Evolutionary conservation across 768 basidiomycete species (phyloP), one percentile per base, ranked within the genome.

Genomic region (Suillus sp.): DNA sequence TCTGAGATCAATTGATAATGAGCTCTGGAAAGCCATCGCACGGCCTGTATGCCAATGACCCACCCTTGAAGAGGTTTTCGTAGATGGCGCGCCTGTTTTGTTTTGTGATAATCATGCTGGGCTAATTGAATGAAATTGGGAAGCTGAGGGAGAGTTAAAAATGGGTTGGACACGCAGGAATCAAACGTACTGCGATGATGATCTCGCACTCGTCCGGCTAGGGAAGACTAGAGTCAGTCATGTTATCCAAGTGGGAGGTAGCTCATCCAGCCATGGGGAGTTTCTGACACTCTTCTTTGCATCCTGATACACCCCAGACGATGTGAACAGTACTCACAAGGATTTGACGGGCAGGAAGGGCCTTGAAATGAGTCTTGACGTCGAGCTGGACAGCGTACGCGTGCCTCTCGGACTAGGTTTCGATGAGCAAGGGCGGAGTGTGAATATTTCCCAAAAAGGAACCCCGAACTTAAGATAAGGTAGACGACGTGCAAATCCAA

Each of bases 51-150:
- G 35, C 20, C 0, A 37, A 43, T n/a, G 38, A 79, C 89, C 68
- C 69, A 95, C 95, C 95, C 83, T 97, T 97, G 93, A 99, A 99
- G 86, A 99, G 95, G 84, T 91, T 92, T 83, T 99, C 96, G 85
- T 97, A 99, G 85, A 99, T 99, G 77, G 85, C 78, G 75, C 93
- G 92, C 81, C 90, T 86, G 86, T 98, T 93, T 79, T 90, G 75
- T 85, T 99, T 99, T 74, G 93, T 84, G 78, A 99, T 98, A 72
- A 99, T 90, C 96, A 99, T 99, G 81, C 77, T 92, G 78, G 75
- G 76, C 73, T 66, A 69, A 3, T 32, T 53, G 51, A 63, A 62
- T 55, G 65, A 66, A 64, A 61, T 70, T 62, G 56, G 64, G 64
- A 66, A 65, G 71, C 73, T 69, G 74, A 74, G 67, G 74, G 74